Base-by-base conservation (phyloP, 2,329 filamentous ascomycete species). In the Talaromyces islandicus region DNA sequence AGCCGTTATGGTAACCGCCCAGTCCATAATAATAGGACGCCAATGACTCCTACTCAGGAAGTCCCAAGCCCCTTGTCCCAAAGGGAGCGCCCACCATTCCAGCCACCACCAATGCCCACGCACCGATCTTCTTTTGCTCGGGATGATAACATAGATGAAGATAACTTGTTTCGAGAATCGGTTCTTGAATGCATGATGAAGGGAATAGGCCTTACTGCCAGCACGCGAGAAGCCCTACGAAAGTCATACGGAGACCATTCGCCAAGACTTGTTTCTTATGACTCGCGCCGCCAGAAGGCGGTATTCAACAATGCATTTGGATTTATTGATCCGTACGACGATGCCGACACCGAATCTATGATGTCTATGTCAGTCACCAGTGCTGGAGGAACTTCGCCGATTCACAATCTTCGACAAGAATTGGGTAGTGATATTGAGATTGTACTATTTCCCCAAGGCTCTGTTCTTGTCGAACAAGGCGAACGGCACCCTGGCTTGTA, bases 181-280 rank as follows among this genome's bases (percentile, higher is more conserved):
- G 91, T 99, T 17, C 78, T 97, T 24, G 91, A 96, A 66, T 97
- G 94, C 71, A 96, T 99, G 78, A 93, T 96, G 75, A 97, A 93
- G 70, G 89, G 92, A 0, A 89, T 99, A 62, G 94, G 94, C 0
- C 78, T 99, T 59, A 89, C 87, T 1, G 68, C 71, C 21, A 85
- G 87, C 32, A 83, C 82, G 3, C 86, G 86, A 38, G 85, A 87
- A 60, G 81, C 83, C 0, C 80, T 88, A 0, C 83, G 84, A 54
- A 89, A 89, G 66, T 78, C 83, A 0, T 86, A 73, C 51, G 87
- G 87, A 0, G 92, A 97, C 65, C 89, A 86, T 9, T 97, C 94
- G 1, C 94, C 94, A 2, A 85, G 88, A 32, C 80, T 97, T 6
- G 83, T 92, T 0, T 95, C 92, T 0, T 90, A 91, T 64, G 94